Evolutionary conservation across 805 yeast species (phyloP).

Genomic region (Starmerella tilneyi): DNA sequence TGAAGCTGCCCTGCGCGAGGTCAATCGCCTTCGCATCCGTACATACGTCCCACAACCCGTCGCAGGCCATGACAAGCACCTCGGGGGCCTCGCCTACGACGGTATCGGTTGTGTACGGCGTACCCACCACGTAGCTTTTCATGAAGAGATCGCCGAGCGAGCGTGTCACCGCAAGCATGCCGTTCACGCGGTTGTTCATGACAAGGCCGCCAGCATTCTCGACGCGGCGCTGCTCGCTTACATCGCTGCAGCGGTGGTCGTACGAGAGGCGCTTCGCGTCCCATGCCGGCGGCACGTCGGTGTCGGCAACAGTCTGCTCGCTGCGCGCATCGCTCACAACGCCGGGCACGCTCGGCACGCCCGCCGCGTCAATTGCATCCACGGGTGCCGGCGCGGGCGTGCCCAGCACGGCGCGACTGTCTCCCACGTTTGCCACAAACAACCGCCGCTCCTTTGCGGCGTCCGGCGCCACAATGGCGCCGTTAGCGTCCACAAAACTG

Average conservation of each 20-base stretch:
- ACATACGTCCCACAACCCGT: constrained; percentile 94
- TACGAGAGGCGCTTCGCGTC: constrained; percentile 70
- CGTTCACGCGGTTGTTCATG: constrained; percentile 86
- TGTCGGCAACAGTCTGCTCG: constrained; percentile 16
- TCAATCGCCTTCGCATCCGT: constrained; percentile 77
- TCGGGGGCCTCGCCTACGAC: constrained; percentile 69
- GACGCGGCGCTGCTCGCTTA: constrained; percentile 64
- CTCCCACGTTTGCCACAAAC: constrained; percentile 93
- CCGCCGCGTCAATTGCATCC: neutral
- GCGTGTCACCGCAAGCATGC: constrained; percentile 88
- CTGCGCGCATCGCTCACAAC: constrained; percentile 1
- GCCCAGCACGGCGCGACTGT: constrained; percentile 69
- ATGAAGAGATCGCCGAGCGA: constrained; percentile 89
- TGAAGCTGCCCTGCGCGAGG: constrained; percentile 43
- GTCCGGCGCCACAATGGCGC: constrained; percentile 12
- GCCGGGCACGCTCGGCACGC: neutral
- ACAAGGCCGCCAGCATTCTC: constrained; percentile 74
- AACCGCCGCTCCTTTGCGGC: constrained; percentile 43
- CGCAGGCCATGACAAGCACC: constrained; percentile 84
- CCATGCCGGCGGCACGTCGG: constrained; percentile 34
- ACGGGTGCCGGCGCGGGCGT: neutral
- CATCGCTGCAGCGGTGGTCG: constrained; percentile 88
- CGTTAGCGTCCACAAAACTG: constrained; percentile 54
- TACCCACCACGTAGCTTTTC: constrained; percentile 78
- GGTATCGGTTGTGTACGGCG: constrained; percentile 85